Evolutionary conservation across 192 early-diverging fungal genomes (phyloP).

Genomic region (Podila epicladia): DNA sequence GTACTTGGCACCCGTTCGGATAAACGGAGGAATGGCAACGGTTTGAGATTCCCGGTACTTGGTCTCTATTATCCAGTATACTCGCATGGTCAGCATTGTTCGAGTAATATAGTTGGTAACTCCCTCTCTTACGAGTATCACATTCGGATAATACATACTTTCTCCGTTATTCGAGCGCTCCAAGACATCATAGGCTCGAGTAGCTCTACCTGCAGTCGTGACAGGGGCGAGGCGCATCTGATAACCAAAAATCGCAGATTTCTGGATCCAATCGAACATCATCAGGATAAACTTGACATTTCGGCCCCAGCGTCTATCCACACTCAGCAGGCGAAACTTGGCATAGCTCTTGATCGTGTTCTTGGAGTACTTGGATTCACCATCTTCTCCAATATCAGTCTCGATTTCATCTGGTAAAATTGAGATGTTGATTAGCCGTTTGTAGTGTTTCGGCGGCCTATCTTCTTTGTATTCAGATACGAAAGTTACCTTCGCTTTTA

Average conservation of each 20-base stretch:
- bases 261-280: slow-evolving; percentile 34
- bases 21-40: slow-evolving; percentile 22
- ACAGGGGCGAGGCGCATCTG: slow-evolving; percentile 6
- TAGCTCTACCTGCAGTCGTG: slow-evolving; percentile 20
- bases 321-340: slow-evolving; percentile 11
- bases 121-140: not conserved
- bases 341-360: slow-evolving; percentile 21
- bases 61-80: not conserved
- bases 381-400: not conserved
- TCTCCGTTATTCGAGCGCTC: not conserved
- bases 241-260: slow-evolving; percentile 14
- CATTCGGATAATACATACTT: slow-evolving; percentile 6
- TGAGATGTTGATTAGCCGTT: not conserved
- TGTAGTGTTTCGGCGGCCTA: not conserved
- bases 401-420: not conserved
- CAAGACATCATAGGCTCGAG: slow-evolving; percentile 19
- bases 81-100: not conserved
- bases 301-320: slow-evolving; percentile 19
- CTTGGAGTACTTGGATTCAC: slow-evolving; percentile 12
- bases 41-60: slow-evolving; percentile 26
- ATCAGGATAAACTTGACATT: slow-evolving; percentile 30
- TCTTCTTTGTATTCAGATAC: slow-evolving; percentile 2
- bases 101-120: not conserved
- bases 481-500: slow-evolving; percentile 7
- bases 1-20: slow-evolving; percentile 26